A percentile compares a stretch with the other conserved stretches of the same genome.
These are phyloP conservation scores for Claviceps maximensis DNA, from an alignment of 2,329 filamentous ascomycete species.

Conservation along the genomic window DNA sequence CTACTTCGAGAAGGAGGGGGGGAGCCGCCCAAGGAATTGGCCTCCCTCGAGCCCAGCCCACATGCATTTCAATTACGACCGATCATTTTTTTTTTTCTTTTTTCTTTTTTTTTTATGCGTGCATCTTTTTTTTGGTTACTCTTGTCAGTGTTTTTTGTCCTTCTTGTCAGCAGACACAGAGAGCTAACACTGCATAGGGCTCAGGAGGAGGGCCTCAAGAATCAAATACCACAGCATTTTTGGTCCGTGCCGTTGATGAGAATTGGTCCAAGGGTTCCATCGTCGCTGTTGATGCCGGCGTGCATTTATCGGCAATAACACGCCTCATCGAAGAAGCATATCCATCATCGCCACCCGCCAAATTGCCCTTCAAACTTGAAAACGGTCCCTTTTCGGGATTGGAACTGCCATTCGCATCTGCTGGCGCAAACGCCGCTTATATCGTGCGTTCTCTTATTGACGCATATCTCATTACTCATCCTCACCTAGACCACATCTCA, in stretches of 20 bases:
- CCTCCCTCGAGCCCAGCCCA: neutral
- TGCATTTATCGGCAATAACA: slow-evolving; percentile 76
- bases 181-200: slow-evolving; percentile 41
- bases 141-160: neutral
- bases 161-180: neutral
- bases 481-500: slow-evolving; percentile 89
- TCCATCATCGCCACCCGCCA: slow-evolving; percentile 17
- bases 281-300: slow-evolving; percentile 86
- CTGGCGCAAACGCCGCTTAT: slow-evolving; percentile 67
- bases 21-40: no score
- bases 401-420: slow-evolving; percentile 49
- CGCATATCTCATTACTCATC: slow-evolving; percentile 85
- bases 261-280: slow-evolving; percentile 74
- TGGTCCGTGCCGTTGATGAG: slow-evolving; percentile 68
- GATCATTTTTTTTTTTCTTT: neutral
- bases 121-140: neutral
- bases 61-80: neutral
- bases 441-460: slow-evolving; percentile 70
- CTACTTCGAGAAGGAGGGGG: no score
- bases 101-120: neutral
- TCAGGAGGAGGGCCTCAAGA: slow-evolving; percentile 82
- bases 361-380: slow-evolving; percentile 38
- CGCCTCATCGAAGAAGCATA: slow-evolving; percentile 54
- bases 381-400: slow-evolving; percentile 72
- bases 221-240: slow-evolving; percentile 76